phyloP scores from a whole-genome alignment of 2,329 filamentous ascomycete genomes.

The Diplocarpon mali region DNA sequence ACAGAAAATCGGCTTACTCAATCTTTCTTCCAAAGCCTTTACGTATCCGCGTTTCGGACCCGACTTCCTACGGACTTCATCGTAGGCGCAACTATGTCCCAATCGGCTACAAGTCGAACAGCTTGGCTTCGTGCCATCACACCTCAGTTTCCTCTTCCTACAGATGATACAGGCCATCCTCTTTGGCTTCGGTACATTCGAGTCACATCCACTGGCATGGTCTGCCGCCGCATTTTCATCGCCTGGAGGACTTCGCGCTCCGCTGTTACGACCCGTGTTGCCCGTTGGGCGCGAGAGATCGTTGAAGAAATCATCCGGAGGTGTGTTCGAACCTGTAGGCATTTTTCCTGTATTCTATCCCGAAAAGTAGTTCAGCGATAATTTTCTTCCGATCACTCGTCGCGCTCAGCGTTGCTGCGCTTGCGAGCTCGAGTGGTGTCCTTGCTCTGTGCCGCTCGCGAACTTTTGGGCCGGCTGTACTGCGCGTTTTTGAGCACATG shows the following conservation, averaged over 20 bases:
- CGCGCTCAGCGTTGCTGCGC: not conserved
- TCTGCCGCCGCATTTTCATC: constrained; percentile 27
- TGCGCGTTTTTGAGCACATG: not conserved
- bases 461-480: not conserved
- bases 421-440: not conserved
- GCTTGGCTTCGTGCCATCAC: constrained; percentile 53
- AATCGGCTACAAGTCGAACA: constrained; percentile 56
- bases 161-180: constrained; percentile 92
- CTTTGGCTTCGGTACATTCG: constrained; percentile 68
- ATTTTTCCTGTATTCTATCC: constrained; percentile 12
- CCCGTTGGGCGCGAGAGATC: constrained; percentile 35
- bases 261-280: constrained; percentile 24
- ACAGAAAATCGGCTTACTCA: constrained; percentile 56
- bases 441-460: constrained; percentile 3
- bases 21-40: constrained; percentile 67
- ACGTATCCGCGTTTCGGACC: constrained; percentile 63
- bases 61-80: constrained; percentile 60
- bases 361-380: not conserved
- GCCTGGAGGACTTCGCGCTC: constrained; percentile 25
- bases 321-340: constrained; percentile 26
- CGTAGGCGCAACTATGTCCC: constrained; percentile 56
- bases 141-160: constrained; percentile 76
- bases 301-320: constrained; percentile 43
- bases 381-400: not conserved
- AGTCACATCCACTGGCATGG: constrained; percentile 36